Evolutionary conservation across 2,329 filamentous ascomycete genomes (phyloP).

Genomic region (Emergomyces africanus): DNA sequence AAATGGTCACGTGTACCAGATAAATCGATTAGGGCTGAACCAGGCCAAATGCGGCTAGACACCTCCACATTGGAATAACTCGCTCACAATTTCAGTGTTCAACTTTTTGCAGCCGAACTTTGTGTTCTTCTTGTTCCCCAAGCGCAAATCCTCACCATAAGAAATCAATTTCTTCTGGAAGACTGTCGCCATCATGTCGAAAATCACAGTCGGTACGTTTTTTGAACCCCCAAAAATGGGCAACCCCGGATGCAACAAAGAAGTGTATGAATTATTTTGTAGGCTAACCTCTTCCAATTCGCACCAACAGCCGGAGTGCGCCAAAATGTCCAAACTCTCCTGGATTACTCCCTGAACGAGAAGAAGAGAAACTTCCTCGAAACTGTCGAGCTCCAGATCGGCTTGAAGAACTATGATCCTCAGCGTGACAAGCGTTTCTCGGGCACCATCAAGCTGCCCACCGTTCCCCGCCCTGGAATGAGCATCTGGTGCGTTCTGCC

Average conservation of each 20-base stretch:
- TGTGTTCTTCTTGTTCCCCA: conserved; percentile 6
- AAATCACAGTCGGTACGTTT: conserved; percentile 44
- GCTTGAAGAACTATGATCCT: conserved; percentile 97
- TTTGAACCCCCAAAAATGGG: conserved; percentile 11
- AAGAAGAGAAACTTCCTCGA: conserved; percentile 99
- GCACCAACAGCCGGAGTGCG: conserved; percentile 66
- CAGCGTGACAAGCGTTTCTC: conserved; percentile 99
- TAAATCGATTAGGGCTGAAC: conserved; percentile 5
- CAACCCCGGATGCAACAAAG: background rate
- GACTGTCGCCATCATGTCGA: conserved; percentile 55
- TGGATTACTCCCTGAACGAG: conserved; percentile 87
- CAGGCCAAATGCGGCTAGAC: conserved; percentile 7
- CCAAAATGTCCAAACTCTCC: conserved; percentile 82
- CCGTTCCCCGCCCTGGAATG: conserved; percentile 85
- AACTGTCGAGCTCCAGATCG: conserved; percentile 73
- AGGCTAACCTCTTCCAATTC: background rate
- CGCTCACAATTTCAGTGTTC: background rate
- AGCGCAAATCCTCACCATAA: conserved; percentile 59
- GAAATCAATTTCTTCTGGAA: conserved; percentile 62
- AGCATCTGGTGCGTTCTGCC: conserved; percentile 53
- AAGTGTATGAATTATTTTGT: conserved; percentile 1
- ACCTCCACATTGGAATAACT: conserved; percentile 6
- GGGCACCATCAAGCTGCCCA: conserved; percentile 90
- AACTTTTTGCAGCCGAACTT: background rate
- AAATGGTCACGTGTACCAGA: background rate